Base-by-base conservation (phyloP, 208 protist genomes). In the Leishmania turanica region DNA sequence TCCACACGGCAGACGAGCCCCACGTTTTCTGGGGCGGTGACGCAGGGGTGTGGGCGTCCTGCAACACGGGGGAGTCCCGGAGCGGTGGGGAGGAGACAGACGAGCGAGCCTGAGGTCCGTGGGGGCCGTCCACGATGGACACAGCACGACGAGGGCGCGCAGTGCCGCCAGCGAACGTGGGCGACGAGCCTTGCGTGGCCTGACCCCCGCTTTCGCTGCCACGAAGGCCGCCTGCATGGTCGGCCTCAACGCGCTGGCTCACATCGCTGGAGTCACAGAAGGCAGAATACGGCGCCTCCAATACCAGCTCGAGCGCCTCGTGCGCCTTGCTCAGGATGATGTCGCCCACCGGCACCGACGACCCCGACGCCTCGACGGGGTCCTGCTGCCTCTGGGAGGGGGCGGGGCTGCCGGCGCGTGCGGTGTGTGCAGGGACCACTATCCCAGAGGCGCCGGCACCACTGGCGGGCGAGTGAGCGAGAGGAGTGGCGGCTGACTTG, bases 301-400 rank as follows among this genome's bases (percentile, higher is more conserved):
- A 7, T n/a, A 42, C 27, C 24, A 86, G 56, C 42, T 79, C 65
- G 54, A 96, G 87, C 11, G 90, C 79, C 81, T 97, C 90, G 74
- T 84, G 88, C 1, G 92, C 94, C 54, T 90, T 88, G 78, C 79
- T 73, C 31, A 97, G 84, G 69, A 97, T 93, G 17, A 86, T 40
- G 65, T 97, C 94, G 7, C 91, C 94, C 3, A 94, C 70, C 15
- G 82, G 84, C 27, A 84, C 51, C 42, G 66, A 34, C 47, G 62
- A 31, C 54, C 77, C 82, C 47, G 42, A 42, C 15, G 75, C 47
- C n/a, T 84, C 80, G 13, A 78, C 24, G 15, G 17, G 45, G 42
- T 58, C 69, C 17, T 75, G 62, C 47, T 68, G 70, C 34, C 56
- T 65, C 60, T 53, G 60, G 9, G 45, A 78, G 42, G 49, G 64